These are phyloP conservation scores for Neopestalotiopsis sp. DNA, from an alignment of 2,329 filamentous ascomycete species.

Conservation along the genomic window DNA sequence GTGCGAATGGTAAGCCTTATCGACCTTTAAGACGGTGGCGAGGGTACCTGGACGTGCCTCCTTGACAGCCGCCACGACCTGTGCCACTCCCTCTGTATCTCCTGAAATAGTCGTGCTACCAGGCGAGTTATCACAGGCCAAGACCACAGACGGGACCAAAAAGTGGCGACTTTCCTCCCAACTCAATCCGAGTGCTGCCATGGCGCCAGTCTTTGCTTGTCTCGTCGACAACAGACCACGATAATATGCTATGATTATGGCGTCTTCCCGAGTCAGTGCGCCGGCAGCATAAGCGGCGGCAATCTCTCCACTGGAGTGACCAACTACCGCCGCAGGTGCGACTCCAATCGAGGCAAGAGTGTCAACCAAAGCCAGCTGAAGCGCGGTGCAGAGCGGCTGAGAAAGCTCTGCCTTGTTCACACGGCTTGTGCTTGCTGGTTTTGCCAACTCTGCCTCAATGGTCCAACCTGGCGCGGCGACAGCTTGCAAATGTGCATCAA, in stretches of 20 bases:
- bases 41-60: background rate
- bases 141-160: background rate
- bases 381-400: constrained; percentile 45
- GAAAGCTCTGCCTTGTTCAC: background rate
- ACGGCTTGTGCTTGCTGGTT: background rate
- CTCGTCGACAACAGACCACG: background rate
- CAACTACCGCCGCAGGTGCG: constrained; percentile 32
- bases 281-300: constrained; percentile 35
- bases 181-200: background rate
- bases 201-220: background rate
- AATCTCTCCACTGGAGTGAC: constrained; percentile 43
- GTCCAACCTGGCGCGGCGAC: background rate
- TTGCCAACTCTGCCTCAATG: background rate
- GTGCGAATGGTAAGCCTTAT: constrained; percentile 15
- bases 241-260: background rate
- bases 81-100: background rate
- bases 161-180: background rate
- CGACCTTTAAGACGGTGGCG: background rate
- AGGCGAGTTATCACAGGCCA: constrained; percentile 8
- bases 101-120: background rate
- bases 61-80: background rate
- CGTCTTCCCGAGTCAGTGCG: background rate
- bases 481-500: constrained; percentile 36
- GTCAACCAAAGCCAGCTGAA: constrained; percentile 47
- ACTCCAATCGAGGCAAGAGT: constrained; percentile 33